Conservation (phyloP, 768 basidiomycete species). For the Rhizopogon vulgaris region DNA sequence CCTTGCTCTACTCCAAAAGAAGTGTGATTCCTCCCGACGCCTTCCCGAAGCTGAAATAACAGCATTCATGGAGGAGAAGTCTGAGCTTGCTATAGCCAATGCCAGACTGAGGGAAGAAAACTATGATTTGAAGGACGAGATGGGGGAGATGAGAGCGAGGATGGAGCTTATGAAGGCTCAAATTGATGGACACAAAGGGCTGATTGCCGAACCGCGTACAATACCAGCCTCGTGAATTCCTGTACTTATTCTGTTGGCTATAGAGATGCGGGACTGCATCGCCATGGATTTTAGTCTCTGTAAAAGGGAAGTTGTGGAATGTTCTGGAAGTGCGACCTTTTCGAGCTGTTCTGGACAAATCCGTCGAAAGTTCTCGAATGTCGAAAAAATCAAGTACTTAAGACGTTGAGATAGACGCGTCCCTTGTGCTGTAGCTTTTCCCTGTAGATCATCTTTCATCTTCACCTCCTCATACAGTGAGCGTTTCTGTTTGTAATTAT, state of each 20-base stretch:
- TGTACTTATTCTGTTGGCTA: too few species aligned
- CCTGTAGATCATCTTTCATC: conserved; percentile 6
- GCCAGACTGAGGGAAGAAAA: conserved; percentile 55
- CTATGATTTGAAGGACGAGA: conserved; percentile 42
- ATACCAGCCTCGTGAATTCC: conserved; percentile 23
- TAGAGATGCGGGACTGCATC: too few species aligned
- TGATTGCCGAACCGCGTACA: conserved; percentile 42
- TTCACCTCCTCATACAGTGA: conserved; percentile 11
- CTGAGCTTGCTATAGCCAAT: conserved; percentile 42
- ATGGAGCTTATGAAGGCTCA: conserved; percentile 60
- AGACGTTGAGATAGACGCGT: conserved; percentile 21
- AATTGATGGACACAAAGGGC: conserved; percentile 38
- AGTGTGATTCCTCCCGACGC: conserved; percentile 29
- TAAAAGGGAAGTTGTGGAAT: conserved; percentile 23
- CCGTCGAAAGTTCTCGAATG: conserved; percentile 43
- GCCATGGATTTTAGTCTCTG: too few species aligned
- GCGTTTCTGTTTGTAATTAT: not conserved
- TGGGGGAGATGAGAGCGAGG: conserved; percentile 66
- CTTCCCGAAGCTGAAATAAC: conserved; percentile 37
- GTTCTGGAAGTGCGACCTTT: conserved; percentile 24
- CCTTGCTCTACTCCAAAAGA: conserved; percentile 40
- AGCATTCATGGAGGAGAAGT: conserved; percentile 41
- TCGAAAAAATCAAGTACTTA: conserved; percentile 27
- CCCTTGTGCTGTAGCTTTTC: conserved; percentile 5
- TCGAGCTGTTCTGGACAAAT: conserved; percentile 4